Evolutionary conservation across 2,329 filamentous ascomycete species (phyloP).

Genomic region (Cladosporium sp.): DNA sequence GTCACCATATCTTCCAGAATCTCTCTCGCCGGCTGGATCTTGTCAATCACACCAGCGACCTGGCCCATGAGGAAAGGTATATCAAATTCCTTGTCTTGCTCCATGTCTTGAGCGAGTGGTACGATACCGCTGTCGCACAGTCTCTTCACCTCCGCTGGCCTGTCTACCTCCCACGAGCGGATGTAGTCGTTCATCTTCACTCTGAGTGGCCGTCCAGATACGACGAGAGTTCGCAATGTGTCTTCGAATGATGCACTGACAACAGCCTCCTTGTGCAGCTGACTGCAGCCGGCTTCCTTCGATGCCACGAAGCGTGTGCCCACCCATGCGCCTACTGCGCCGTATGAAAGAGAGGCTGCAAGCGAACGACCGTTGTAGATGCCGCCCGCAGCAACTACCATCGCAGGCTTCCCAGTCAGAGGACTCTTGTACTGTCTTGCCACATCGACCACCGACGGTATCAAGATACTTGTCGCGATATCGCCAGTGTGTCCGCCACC

Average conservation of each 20-base stretch:
- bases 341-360: conserved; percentile 79
- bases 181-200: conserved; percentile 82
- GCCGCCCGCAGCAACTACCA: conserved; percentile 87
- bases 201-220: conserved; percentile 76
- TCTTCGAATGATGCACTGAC: conserved; percentile 74
- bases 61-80: conserved; percentile 91
- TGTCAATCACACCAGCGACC: conserved; percentile 72
- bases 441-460: conserved; percentile 83
- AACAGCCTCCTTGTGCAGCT: conserved; percentile 79
- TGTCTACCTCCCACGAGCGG: conserved; percentile 66
- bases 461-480: conserved; percentile 77
- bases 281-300: conserved; percentile 73
- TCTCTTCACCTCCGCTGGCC: conserved; percentile 68
- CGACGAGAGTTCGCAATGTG: conserved; percentile 75
- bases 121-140: conserved; percentile 74
- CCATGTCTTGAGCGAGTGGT: conserved; percentile 77
- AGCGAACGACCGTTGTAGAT: conserved; percentile 78
- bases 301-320: conserved; percentile 87
- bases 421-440: conserved; percentile 67
- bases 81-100: conserved; percentile 77
- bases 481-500: conserved; percentile 91
- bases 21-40: conserved; percentile 73
- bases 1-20: conserved; percentile 90
- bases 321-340: conserved; percentile 87
- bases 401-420: conserved; percentile 64